These are phyloP conservation scores for Trichoderma reesei DNA, from an alignment of 495 filamentous ascomycete species.

Conservation along the genomic window DNA sequence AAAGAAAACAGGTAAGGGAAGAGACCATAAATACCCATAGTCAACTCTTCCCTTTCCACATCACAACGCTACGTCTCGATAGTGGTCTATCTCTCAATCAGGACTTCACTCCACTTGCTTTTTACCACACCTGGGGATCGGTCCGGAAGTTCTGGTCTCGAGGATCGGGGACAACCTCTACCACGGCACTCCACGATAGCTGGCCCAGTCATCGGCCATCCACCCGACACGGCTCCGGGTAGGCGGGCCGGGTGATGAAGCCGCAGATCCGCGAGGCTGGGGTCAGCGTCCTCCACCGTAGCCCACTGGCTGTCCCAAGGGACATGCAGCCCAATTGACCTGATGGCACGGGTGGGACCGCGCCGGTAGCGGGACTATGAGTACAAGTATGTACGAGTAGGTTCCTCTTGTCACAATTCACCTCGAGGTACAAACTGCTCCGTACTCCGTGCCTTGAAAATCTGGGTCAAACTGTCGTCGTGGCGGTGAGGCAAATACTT, in stretches of 20 bases:
- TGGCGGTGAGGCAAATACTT: conserved; percentile 9
- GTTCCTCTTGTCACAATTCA: not conserved
- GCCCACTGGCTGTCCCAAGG: not conserved
- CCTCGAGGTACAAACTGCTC: not conserved
- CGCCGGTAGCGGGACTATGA: not conserved
- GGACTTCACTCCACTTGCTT: not conserved
- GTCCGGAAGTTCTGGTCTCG: not conserved
- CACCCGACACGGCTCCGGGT: not conserved
- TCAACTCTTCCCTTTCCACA: too few relatives aligned
- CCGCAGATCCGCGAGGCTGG: conserved; percentile 6
- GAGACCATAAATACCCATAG: too few relatives aligned
- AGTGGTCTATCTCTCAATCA: too few relatives aligned
- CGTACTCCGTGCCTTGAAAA: not conserved
- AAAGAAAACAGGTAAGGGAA: too few relatives aligned
- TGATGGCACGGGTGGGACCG: conserved; percentile 5
- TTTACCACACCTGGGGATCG: not conserved
- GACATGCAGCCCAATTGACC: conserved; percentile 1
- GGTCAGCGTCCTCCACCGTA: conserved; percentile 4
- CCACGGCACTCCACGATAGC: not conserved
- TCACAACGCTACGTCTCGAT: too few relatives aligned
- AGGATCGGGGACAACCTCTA: not conserved
- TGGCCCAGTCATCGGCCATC: not conserved
- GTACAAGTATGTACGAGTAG: not conserved
- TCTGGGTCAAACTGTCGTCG: not conserved
- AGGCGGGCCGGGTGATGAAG: not conserved